These are phyloP conservation scores for Plasmopara viticola DNA, from an alignment of 352 stramenopile genomes.

Conservation along the genomic window DNA sequence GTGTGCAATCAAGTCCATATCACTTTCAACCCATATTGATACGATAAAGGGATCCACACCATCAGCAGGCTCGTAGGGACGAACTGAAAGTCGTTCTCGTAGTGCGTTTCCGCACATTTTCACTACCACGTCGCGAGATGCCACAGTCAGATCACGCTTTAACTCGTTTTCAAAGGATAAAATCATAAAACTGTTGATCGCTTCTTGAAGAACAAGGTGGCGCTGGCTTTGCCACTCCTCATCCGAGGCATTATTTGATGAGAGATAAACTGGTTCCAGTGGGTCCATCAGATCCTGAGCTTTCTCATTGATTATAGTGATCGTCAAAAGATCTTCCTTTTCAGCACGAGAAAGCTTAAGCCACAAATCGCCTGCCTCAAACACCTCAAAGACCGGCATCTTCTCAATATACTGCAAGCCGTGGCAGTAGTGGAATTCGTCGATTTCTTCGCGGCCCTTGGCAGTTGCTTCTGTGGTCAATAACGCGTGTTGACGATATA, in stretches of 20 bases:
- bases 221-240: slow-evolving; percentile 85
- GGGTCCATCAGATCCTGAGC: slow-evolving; percentile 76
- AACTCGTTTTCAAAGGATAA: slow-evolving; percentile 83
- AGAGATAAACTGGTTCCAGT: slow-evolving; percentile 68
- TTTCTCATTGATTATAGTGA: slow-evolving; percentile 77
- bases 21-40: slow-evolving; percentile 83
- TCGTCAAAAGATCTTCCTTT: slow-evolving; percentile 78
- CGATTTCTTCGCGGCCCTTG: slow-evolving; percentile 83
- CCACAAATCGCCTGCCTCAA: slow-evolving; percentile 72
- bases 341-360: slow-evolving; percentile 69
- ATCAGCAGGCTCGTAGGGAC: slow-evolving; percentile 75
- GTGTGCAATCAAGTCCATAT: slow-evolving; percentile 71
- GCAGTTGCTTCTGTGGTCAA: slow-evolving; percentile 70
- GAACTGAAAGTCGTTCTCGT: slow-evolving; percentile 60
- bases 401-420: slow-evolving; percentile 81
- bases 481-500: slow-evolving; percentile 71
- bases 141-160: slow-evolving; percentile 65
- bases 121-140: slow-evolving; percentile 65
- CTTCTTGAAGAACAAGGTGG: slow-evolving; percentile 78
- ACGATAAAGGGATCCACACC: slow-evolving; percentile 76
- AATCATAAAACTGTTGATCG: slow-evolving; percentile 79
- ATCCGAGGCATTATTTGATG: slow-evolving; percentile 41
- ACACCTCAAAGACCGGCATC: slow-evolving; percentile 78
- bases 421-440: slow-evolving; percentile 85
- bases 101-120: slow-evolving; percentile 69